Evolutionary conservation across 768 basidiomycete species (phyloP), one percentile per base, ranked within the genome.

Genomic region (Leccinum uliginosum): DNA sequence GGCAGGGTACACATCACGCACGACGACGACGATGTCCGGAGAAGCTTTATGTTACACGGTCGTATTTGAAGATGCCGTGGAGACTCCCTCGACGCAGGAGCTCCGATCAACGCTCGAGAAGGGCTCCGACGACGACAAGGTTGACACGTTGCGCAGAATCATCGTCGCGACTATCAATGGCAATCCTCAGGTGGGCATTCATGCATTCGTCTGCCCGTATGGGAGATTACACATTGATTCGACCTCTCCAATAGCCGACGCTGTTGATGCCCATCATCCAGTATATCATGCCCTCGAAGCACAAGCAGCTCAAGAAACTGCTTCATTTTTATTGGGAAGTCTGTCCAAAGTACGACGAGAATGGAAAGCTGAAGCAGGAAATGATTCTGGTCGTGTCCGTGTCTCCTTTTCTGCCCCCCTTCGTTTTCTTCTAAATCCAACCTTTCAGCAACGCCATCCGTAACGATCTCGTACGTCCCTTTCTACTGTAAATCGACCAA

Each of bases 221-320:
- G 51, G 34, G 23, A 23, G 14, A 40, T 56, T 9, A 17, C 38
- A 32, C 23, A 32, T 43, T 64, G 11, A 60, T 32, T 15, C 26
- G 7, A 40, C 50, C 7, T 14, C 51, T 21, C 21, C 68, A 17
- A 17, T 38, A 96, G 93, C 91, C 93, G n/a, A 76, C 83, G 52
- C 73, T 98, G 50, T 85, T 98, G 76, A 98, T 99, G 95, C 91
- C 94, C 6, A 88, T 98, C 73, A 98, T 99, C 63, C 97, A 99
- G 83, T 97, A 87, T 75, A 89, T 96, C 60, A 83, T 98, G 80
- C 97, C 97, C 35, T 91, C 90, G 53, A 86, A 87, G 70, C 94
- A 91, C 78, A 98, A 99, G 78, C 86, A 87, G 58, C 83, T 98
- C 69, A 98, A 99, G 85, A 99, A 98, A 77, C 76, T 97, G 61